Percentiles rank a stretch among this genome's conserved stretches.
Evolutionary conservation across 2,329 filamentous ascomycete species (phyloP).

Genomic region (Elsinoe australis): DNA sequence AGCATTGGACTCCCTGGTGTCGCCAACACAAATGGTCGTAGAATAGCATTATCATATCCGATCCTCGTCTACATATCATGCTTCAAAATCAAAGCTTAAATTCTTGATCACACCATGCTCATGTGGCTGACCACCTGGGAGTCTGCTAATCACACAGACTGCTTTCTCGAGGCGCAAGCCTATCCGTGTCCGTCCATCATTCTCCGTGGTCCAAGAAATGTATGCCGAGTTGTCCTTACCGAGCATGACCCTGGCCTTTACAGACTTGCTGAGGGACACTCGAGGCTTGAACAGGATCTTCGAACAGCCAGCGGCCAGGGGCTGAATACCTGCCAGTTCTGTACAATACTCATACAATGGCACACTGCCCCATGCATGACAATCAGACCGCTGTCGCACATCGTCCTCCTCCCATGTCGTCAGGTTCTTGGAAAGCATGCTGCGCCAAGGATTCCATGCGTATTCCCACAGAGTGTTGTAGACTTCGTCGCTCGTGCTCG

Average conservation of each 20-base stretch:
- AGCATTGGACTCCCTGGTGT: too few species aligned
- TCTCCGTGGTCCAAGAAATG: not conserved
- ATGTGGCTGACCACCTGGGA: not conserved
- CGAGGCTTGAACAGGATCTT: slow-evolving; percentile 5
- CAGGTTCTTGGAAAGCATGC: slow-evolving; percentile 34
- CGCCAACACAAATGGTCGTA: too few species aligned
- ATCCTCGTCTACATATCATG: not conserved
- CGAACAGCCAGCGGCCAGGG: slow-evolving; percentile 16
- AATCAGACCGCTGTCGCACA: slow-evolving; percentile 38
- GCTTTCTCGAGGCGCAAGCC: not conserved
- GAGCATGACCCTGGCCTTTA: slow-evolving; percentile 2
- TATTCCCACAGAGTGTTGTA: slow-evolving; percentile 33
- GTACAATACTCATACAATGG: slow-evolving; percentile 38
- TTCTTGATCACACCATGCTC: not conserved
- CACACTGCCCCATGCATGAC: slow-evolving; percentile 40
- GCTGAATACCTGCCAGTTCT: slow-evolving; percentile 31
- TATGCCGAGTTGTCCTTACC: slow-evolving; percentile 1
- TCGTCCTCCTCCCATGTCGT: slow-evolving; percentile 40
- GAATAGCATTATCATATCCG: too few species aligned
- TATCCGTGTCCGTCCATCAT: not conserved
- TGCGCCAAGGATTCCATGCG: slow-evolving; percentile 31
- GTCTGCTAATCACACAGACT: not conserved
- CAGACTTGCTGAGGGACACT: not conserved
- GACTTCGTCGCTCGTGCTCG: slow-evolving; percentile 28
- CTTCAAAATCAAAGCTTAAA: not conserved